These are phyloP conservation scores for Rhodotorula kratochvilovae DNA, from an alignment of 768 basidiomycete species.

Conservation along the genomic window DNA sequence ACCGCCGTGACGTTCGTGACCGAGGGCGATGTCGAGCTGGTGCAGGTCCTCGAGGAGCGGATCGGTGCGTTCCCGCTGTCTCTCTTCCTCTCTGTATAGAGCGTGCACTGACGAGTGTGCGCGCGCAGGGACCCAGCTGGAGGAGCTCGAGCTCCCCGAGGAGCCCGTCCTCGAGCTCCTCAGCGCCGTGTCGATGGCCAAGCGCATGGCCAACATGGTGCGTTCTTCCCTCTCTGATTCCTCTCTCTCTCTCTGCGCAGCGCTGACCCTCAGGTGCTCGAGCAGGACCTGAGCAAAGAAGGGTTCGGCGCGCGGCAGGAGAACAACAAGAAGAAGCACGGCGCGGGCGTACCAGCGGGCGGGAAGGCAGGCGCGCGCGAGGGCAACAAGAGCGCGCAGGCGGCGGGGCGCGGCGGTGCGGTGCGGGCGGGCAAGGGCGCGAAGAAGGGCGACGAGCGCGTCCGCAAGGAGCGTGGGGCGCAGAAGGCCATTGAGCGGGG, in stretches of 20 bases:
- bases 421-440: not conserved
- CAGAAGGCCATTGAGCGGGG: not conserved
- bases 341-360: not conserved
- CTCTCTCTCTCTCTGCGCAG: not conserved
- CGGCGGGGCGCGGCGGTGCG: slow-evolving; percentile 18
- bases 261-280: not conserved
- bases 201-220: slow-evolving; percentile 90
- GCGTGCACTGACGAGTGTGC: not conserved
- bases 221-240: slow-evolving; percentile 41
- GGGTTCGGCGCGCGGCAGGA: slow-evolving; percentile 84
- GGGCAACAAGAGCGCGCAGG: not conserved
- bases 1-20: slow-evolving; percentile 91
- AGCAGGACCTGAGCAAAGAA: slow-evolving; percentile 65
- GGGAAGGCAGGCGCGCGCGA: not conserved
- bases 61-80: slow-evolving; percentile 60
- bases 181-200: slow-evolving; percentile 85
- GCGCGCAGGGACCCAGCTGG: slow-evolving; percentile 63
- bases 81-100: not conserved
- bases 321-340: slow-evolving; percentile 55
- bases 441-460: slow-evolving; percentile 1
- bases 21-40: slow-evolving; percentile 79
- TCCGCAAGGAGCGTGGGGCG: not conserved
- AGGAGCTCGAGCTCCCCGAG: slow-evolving; percentile 72
- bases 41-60: slow-evolving; percentile 74
- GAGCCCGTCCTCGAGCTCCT: slow-evolving; percentile 73